Base-by-base conservation (phyloP, 345 rosid genomes). In the Eutrema japonicum region DNA sequence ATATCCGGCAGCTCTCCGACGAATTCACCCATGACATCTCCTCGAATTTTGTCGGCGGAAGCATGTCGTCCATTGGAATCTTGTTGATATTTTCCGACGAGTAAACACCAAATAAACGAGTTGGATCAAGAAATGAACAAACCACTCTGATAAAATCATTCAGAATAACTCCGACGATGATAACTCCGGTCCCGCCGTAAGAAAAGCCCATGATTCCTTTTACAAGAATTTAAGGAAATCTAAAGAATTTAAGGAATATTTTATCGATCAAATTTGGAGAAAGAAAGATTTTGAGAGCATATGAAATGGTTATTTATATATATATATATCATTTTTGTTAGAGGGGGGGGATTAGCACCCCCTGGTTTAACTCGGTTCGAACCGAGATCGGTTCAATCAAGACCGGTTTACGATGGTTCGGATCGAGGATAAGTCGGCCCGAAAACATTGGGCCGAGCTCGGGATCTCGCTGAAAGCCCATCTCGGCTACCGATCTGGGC, bases 1-100 rank as follows among this genome's bases (percentile, higher is more conserved):
- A 93, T 60, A 93, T 89, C 11, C 87, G 88, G 36, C 98, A 90
- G 55, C 88, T 83, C 80, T 85, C 95, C 55, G 86, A 87, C 11
- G 45, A 46, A 32, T 63, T 71, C 63, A 78, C 11, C 38, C 48
- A 11, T 32, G 78, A 58, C 5, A 76, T 64, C 5, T 76, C 80
- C 41, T 76, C 47, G 63, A 83, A 85, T 68, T 78, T 85, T 35
- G 58, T 73, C 9, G 90, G 84, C 2, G 95, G 95, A 10, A 92
- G 82, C 72, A 87, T 80, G 29, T 91, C 98, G 12, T 76, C 80
- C 41, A 76, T 70, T 14, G 80, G 80, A 56, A 76, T 64, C 41
- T 76, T 76, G 59, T 70, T 70, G 3, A 4, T 10, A 16, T 30
- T 13, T 11, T 11, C 68, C 13, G 70, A 37, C 18, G 46, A 63